Conservation (phyloP, 2,329 filamentous ascomycete species). For the Eutypa lata region DNA sequence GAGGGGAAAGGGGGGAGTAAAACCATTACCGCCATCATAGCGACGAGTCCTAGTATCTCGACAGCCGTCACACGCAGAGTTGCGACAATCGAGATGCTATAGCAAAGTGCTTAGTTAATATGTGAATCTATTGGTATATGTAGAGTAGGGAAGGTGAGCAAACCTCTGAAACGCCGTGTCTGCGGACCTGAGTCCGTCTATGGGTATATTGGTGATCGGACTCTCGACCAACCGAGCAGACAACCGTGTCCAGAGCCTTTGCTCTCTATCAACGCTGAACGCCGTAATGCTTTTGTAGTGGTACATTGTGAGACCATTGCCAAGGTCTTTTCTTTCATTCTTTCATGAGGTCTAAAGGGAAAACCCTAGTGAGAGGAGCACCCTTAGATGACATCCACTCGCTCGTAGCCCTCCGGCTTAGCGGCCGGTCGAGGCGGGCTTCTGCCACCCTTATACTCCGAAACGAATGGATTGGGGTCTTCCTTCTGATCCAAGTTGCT, state of each 20-base stretch:
- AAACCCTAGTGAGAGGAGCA: too few relatives aligned
- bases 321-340: neutral
- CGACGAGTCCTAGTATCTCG: neutral
- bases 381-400: conserved; percentile 74
- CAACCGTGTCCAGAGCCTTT: neutral
- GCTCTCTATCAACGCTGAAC: conserved; percentile 1
- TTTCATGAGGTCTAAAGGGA: too few relatives aligned
- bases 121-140: neutral
- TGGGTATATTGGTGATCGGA: neutral
- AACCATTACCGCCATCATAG: neutral
- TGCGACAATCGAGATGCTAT: neutral
- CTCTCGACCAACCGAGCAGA: neutral
- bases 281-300: neutral
- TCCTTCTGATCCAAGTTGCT: conserved; percentile 80
- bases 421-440: conserved; percentile 64
- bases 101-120: neutral
- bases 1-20: too few relatives aligned
- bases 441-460: conserved; percentile 69
- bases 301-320: neutral
- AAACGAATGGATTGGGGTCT: conserved; percentile 91
- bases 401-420: conserved; percentile 75
- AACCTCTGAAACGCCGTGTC: neutral
- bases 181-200: conserved; percentile 1
- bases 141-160: neutral
- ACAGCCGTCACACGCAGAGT: neutral